Conservation (phyloP, 179 eudicot species). For the Spinacia oleracea region DNA sequence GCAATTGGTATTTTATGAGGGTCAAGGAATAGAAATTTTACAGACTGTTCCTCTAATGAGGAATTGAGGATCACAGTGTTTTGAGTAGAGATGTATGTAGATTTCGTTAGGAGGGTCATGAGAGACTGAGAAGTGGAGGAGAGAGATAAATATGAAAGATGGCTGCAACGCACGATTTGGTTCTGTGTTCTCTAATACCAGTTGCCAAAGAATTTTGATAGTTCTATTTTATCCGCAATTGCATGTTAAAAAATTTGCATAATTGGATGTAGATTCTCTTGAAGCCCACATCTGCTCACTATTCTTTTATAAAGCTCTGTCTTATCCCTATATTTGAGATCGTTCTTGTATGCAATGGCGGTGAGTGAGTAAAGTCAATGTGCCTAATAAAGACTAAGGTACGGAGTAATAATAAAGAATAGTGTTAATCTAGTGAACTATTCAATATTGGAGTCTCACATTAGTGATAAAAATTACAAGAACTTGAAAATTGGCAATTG, state of each 20-base stretch:
- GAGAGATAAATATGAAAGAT: background rate
- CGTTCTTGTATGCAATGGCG: background rate
- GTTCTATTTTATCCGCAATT: background rate
- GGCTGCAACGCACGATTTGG: background rate
- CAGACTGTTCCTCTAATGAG: too few relatives aligned
- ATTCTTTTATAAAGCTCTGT: background rate
- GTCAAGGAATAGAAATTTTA: too few relatives aligned
- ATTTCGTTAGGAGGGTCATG: background rate
- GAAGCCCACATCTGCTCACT: background rate
- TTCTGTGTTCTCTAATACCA: background rate
- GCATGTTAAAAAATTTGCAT: background rate
- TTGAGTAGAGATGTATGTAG: background rate
- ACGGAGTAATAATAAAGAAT: too few relatives aligned
- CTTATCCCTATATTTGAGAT: background rate
- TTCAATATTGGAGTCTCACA: too few relatives aligned
- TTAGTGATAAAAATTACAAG: too few relatives aligned
- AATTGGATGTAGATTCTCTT: background rate
- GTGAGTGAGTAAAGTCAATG: background rate
- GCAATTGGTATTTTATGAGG: too few relatives aligned
- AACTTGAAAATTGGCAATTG: too few relatives aligned
- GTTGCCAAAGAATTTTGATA: background rate
- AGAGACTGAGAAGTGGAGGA: background rate
- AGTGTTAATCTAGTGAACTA: too few relatives aligned
- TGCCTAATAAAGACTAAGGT: background rate
- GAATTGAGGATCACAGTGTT: background rate